These are phyloP conservation scores for Gossypium schwendimanii DNA, from an alignment of 441 rosid genomes.

Conservation along the genomic window DNA sequence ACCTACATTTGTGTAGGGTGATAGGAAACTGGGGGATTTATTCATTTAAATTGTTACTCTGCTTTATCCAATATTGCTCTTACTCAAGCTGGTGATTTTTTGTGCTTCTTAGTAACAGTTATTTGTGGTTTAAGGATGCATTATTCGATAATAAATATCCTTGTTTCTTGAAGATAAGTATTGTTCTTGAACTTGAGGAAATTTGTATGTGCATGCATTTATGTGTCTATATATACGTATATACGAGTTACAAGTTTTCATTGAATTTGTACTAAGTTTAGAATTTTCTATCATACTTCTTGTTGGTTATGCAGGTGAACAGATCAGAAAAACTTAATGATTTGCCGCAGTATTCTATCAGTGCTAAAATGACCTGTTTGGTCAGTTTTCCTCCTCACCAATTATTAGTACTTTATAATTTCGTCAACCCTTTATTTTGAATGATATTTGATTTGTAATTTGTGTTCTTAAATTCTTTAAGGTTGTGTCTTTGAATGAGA, in stretches of 20 bases:
- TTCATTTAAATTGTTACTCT: not conserved
- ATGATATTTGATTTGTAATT: conserved; percentile 14
- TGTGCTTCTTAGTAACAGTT: not conserved
- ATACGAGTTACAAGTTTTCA: not conserved
- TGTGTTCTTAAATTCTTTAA: conserved; percentile 24
- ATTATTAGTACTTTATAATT: not conserved
- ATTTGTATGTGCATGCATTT: not conserved
- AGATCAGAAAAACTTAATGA: conserved; percentile 70
- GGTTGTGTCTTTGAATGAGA: conserved; percentile 65
- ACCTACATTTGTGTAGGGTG: not conserved
- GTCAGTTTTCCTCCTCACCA: conserved; percentile 33
- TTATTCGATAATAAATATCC: not conserved
- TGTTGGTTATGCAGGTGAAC: conserved; percentile 43
- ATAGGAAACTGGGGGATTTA: not conserved
- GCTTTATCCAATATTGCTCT: not conserved
- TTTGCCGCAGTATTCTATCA: conserved; percentile 71
- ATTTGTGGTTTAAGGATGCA: not conserved
- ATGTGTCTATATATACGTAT: not conserved
- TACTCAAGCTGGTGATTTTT: not conserved
- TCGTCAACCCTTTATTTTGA: not conserved
- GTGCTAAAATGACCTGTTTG: conserved; percentile 62
- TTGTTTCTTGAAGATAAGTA: not conserved
- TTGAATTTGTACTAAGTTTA: not conserved
- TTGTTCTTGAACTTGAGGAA: not conserved
- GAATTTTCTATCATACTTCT: conserved; percentile 7